phyloP scores from a whole-genome alignment of 75 land plant genomes.

The Pinus taeda region DNA sequence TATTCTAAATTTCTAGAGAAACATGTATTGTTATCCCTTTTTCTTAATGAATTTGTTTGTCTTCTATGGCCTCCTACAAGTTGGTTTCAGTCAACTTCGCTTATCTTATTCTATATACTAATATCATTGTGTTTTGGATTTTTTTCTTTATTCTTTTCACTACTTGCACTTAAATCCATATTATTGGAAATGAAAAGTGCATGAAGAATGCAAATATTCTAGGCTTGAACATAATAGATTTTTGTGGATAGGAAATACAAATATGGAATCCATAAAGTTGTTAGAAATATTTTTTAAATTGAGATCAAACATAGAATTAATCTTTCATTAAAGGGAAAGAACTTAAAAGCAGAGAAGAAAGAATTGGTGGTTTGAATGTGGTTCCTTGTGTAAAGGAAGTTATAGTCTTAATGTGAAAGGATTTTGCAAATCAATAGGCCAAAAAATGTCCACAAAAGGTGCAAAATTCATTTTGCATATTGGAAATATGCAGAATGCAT shows the following conservation, averaged over 20 bases:
- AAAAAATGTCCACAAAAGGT: too few relatives aligned
- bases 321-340: too few relatives aligned
- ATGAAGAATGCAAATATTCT: neutral
- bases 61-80: slow-evolving; percentile 9
- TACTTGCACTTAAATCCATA: neutral
- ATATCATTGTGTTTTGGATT: slow-evolving; percentile 1
- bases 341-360: too few relatives aligned
- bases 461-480: too few relatives aligned
- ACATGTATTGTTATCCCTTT: slow-evolving; percentile 48
- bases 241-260: neutral
- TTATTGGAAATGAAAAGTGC: neutral
- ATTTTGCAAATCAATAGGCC: too few relatives aligned
- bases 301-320: too few relatives aligned
- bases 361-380: too few relatives aligned
- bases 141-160: neutral
- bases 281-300: too few relatives aligned
- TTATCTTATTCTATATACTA: slow-evolving; percentile 1
- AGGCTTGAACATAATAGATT: neutral
- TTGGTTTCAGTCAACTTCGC: neutral
- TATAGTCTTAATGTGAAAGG: too few relatives aligned
- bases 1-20: slow-evolving; percentile 98
- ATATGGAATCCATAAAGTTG: neutral
- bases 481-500: too few relatives aligned
- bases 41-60: neutral
- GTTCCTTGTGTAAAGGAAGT: too few relatives aligned